Conservation (phyloP, 345 rosid species). For the Gossypium arboreum region DNA sequence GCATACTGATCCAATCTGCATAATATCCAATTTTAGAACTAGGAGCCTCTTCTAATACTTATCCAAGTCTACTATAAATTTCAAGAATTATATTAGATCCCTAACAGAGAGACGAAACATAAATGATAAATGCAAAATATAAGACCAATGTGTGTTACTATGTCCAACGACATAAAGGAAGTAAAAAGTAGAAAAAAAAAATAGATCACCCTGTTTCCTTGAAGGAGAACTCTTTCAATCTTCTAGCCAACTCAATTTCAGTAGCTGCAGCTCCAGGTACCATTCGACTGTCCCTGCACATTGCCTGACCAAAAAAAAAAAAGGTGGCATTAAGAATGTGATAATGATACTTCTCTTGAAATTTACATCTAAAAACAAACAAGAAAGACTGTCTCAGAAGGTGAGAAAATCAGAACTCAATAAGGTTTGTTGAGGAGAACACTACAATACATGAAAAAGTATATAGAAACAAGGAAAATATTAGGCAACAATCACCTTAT, state of each 20-base stretch:
- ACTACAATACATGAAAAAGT: background rate
- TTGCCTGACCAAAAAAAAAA: slow-evolving; percentile 48
- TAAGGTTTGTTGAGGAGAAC: background rate
- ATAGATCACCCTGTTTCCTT: slow-evolving; percentile 80
- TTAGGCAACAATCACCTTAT: slow-evolving; percentile 58
- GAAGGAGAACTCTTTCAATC: slow-evolving; percentile 85
- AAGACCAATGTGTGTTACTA: background rate
- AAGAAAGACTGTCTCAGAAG: background rate
- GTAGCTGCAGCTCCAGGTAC: slow-evolving; percentile 98
- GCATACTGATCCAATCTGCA: slow-evolving; percentile 98
- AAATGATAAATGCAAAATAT: background rate
- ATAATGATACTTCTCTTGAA: background rate
- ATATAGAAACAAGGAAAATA: background rate
- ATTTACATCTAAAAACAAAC: background rate
- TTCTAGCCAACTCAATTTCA: slow-evolving; percentile 93
- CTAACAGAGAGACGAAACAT: background rate
- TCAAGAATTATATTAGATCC: background rate
- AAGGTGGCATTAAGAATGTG: background rate
- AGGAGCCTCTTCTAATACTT: background rate
- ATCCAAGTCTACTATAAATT: background rate
- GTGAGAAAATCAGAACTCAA: background rate
- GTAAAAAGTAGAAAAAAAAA: slow-evolving; percentile 7
- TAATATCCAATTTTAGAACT: background rate
- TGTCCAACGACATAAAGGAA: background rate
- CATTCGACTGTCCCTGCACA: slow-evolving; percentile 95